A percentile compares a stretch with the other conserved stretches of the same genome.
Conservation (phyloP, 495 filamentous ascomycete genomes). For the Podospora comata region DNA sequence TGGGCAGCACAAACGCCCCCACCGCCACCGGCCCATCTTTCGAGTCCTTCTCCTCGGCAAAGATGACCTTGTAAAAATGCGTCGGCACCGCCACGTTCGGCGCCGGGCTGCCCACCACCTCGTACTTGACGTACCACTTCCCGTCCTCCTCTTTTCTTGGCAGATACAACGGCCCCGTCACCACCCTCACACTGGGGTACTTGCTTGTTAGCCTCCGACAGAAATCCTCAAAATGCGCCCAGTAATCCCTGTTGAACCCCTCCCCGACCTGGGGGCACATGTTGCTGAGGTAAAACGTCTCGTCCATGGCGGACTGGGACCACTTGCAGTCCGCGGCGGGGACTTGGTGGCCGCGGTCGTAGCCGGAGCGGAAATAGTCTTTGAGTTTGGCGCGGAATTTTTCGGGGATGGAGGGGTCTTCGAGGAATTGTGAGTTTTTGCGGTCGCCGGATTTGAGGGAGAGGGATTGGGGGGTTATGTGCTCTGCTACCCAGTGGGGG, state of each 20-base stretch:
- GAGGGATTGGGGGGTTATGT: conserved; percentile 90
- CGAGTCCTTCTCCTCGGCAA: conserved; percentile 75
- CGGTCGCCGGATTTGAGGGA: conserved; percentile 72
- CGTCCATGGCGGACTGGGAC: conserved; percentile 89
- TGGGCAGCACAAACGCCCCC: conserved; percentile 93
- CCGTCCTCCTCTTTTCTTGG: conserved; percentile 76
- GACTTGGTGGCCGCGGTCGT: conserved; percentile 97
- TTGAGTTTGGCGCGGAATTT: conserved; percentile 85
- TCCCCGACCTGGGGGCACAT: conserved; percentile 98
- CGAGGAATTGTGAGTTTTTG: conserved; percentile 75
- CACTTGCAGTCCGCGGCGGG: conserved; percentile 96
- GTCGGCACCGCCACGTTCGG: conserved; percentile 95
- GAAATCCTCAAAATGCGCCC: conserved; percentile 98
- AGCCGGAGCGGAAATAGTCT: conserved; percentile 92
- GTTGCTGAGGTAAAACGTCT: conserved; percentile 86
- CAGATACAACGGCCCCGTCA: conserved; percentile 91
- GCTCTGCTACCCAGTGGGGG: conserved; percentile 92
- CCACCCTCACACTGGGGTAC: conserved; percentile 87
- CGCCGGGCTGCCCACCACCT: conserved; percentile 84
- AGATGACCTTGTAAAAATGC: conserved; percentile 98
- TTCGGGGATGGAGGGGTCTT: conserved; percentile 74
- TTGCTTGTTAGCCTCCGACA: conserved; percentile 71
- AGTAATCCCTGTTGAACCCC: conserved; percentile 98
- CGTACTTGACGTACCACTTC: conserved; percentile 93
- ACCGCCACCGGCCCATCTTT: conserved; percentile 73